phyloP scores from a whole-genome alignment of 441 rosid genomes.

The Brassica balearica region DNA sequence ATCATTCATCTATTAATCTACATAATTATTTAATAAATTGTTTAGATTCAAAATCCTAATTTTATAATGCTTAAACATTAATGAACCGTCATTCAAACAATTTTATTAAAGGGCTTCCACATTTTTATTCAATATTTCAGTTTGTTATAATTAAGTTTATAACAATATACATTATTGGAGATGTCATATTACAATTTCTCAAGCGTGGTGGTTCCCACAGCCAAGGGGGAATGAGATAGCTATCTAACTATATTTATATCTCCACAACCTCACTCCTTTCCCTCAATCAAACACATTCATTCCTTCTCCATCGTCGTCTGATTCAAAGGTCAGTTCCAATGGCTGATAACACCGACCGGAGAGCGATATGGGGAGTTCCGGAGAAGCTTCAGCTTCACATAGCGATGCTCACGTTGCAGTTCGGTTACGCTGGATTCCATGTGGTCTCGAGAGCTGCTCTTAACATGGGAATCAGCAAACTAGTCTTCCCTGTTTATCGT shows the following conservation, averaged over 20 bases:
- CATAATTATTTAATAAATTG: not conserved
- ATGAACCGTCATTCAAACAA: not conserved
- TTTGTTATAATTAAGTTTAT: not conserved
- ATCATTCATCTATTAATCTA: not conserved
- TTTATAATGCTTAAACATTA: not conserved
- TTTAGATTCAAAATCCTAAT: not conserved
- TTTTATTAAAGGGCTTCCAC: not conserved
- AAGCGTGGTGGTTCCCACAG: slow-evolving; percentile 46
- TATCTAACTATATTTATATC: slow-evolving; percentile 49
- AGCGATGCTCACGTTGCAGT: slow-evolving; percentile 98
- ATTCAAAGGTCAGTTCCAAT: slow-evolving; percentile 44
- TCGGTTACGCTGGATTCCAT: slow-evolving; percentile 98
- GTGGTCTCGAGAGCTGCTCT: slow-evolving; percentile 98
- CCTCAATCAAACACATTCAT: slow-evolving; percentile 34
- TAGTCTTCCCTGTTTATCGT: slow-evolving; percentile 95
- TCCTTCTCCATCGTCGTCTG: slow-evolving; percentile 18
- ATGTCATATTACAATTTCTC: slow-evolving; percentile 16
- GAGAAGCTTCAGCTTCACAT: slow-evolving; percentile 86
- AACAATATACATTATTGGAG: slow-evolving; percentile 1
- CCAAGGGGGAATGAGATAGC: slow-evolving; percentile 40
- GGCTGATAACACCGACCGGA: slow-evolving; percentile 70
- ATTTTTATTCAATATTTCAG: slow-evolving; percentile 5
- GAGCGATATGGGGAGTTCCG: slow-evolving; percentile 81
- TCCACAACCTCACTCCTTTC: slow-evolving; percentile 37
- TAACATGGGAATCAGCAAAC: slow-evolving; percentile 96